Conservation (phyloP, 1,284 basidiomycete genomes). For the Puccinia hordei region DNA sequence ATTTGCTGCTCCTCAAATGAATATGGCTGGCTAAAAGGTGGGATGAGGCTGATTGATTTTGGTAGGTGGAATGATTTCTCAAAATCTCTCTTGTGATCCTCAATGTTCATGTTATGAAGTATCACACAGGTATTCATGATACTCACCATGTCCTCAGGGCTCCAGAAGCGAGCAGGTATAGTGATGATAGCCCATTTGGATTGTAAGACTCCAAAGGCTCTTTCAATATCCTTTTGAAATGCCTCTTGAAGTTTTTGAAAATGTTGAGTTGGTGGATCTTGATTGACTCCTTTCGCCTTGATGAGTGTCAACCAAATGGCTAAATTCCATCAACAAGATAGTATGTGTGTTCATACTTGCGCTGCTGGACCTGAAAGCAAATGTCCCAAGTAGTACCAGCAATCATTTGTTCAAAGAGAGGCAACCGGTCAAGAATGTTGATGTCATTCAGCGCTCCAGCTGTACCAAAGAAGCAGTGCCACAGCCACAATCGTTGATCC, state of each 20-base stretch:
- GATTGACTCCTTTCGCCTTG: not conserved
- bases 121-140: too few species aligned
- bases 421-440: not conserved
- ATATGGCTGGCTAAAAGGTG: not conserved
- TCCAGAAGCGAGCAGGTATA: not conserved
- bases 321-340: constrained; percentile 23
- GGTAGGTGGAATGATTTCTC: not conserved
- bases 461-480: constrained; percentile 22
- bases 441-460: constrained; percentile 12
- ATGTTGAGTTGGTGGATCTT: not conserved
- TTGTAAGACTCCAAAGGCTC: constrained; percentile 30
- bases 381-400: not conserved
- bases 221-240: constrained; percentile 16
- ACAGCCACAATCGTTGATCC: constrained; percentile 23
- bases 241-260: constrained; percentile 27
- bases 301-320: constrained; percentile 19
- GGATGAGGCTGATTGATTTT: not conserved
- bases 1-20: not conserved
- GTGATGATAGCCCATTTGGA: constrained; percentile 11
- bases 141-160: not conserved
- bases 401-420: not conserved
- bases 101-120: constrained; percentile 33
- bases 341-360: not conserved
- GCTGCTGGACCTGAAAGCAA: not conserved
- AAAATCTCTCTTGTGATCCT: not conserved